Evolutionary conservation across 495 filamentous ascomycete genomes (phyloP), one percentile per base, ranked within the genome.

Genomic region (Trypethelium eluteriae): DNA sequence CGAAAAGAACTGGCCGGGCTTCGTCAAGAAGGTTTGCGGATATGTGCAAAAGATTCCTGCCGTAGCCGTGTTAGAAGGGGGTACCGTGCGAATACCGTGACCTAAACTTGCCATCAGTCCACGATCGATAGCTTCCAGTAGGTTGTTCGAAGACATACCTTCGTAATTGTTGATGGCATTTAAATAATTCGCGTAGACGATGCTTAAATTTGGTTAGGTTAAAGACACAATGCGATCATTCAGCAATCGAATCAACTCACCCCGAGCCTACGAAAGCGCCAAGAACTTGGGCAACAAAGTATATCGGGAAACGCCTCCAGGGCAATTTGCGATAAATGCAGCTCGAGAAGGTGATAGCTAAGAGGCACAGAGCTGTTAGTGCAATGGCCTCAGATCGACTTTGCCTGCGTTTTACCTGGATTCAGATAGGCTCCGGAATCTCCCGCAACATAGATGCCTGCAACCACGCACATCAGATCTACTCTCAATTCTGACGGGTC

Each of bases 21-120:
- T 84, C 0, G 81, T 84, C 76, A 88, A 76, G 73, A 88, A 89
- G 2, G 78, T 74, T 36, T 82, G 82, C 2, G 84, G 84, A 66
- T 88, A 89, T 2, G 86, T 87, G 76, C 83, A 85, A 72, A 89
- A 88, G 56, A 89, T 85, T 2, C 83, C 84, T 0, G 81, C 86
- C 2, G 85, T 86, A 16, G 86, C 83, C 12, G 79, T 87, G 0
- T 72, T 57, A 16, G 80, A 81, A 66, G 81, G 82, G 2, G 84
- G 83, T 0, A 88, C 85, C 0, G 84, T 86, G 12, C 85, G 76
- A 67, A 84, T 79, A 59, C 77, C 70, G 3, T 76, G 44, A 2
- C 81, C 81, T 38, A 36, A 14, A 11, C 5, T 59, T 14, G 6
- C 32, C 14, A 1, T 59, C 18, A 59, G 0, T 82, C 85, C 71